Evolutionary conservation across 208 protist genomes (phyloP).

Genomic region (Leishmania amazonensis): DNA sequence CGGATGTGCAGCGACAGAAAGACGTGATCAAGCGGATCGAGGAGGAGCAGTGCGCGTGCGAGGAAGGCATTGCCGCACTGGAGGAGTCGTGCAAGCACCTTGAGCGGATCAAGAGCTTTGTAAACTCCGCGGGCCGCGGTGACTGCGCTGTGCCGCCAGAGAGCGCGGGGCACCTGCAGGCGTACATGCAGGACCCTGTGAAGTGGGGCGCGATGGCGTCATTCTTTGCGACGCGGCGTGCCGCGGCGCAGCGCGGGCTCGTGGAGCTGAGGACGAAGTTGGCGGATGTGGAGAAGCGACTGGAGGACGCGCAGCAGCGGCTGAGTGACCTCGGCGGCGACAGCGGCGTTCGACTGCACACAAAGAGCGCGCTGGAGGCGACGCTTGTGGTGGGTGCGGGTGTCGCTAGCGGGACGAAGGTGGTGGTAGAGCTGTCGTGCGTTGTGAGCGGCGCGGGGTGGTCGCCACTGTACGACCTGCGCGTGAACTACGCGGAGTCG

Average conservation of each 20-base stretch:
- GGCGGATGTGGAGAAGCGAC: constrained; percentile 22
- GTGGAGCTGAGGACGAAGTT: constrained; percentile 6
- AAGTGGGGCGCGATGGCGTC: constrained; percentile 22
- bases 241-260: constrained; percentile 16
- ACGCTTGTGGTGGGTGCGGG: constrained; percentile 25
- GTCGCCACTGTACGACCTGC: constrained; percentile 54
- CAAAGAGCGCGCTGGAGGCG: constrained; percentile 22
- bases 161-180: constrained; percentile 16
- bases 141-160: constrained; percentile 1
- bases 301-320: constrained; percentile 4
- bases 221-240: constrained; percentile 27
- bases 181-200: constrained; percentile 20
- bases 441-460: constrained; percentile 44
- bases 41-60: constrained; percentile 11
- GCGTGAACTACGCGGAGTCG: constrained; percentile 32
- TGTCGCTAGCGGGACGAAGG: constrained; percentile 12
- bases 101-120: constrained; percentile 16
- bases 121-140: constrained; percentile 4
- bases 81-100: constrained; percentile 21
- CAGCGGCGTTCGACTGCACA: constrained; percentile 21
- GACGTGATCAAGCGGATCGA: constrained; percentile 21
- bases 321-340: constrained; percentile 18
- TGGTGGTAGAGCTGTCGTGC: constrained; percentile 44
- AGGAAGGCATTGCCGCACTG: constrained; percentile 20
- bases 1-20: constrained; percentile 28